A percentile compares a stretch with the other conserved stretches of the same genome.
Evolutionary conservation across 2,329 filamentous ascomycete genomes (phyloP).

Genomic region (Monascus ruber): DNA sequence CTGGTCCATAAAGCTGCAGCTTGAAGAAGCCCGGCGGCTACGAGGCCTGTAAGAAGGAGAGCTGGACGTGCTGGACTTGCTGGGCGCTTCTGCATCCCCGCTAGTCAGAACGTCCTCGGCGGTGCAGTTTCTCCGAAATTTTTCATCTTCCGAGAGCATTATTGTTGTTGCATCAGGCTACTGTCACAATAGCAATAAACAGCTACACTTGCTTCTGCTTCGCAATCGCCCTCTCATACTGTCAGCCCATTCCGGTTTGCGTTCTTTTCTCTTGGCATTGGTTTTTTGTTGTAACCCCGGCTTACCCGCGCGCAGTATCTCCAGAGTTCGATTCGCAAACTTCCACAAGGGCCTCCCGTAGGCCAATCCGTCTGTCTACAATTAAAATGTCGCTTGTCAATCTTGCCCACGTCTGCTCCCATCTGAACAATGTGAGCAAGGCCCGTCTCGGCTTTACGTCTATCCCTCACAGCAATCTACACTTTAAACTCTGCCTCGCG

Average conservation of each 20-base stretch:
- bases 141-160: slow-evolving; percentile 10
- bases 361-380: slow-evolving; percentile 9
- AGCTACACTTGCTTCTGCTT: too few species aligned
- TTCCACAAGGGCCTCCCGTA: slow-evolving; percentile 6
- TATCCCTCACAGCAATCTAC: slow-evolving; percentile 67
- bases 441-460: slow-evolving; percentile 79
- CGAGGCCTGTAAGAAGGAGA: slow-evolving; percentile 3
- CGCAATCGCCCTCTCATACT: too few species aligned
- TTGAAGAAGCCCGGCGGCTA: slow-evolving; percentile 11
- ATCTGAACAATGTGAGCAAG: slow-evolving; percentile 78
- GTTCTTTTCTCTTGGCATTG: too few species aligned
- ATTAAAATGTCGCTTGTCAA: slow-evolving; percentile 58
- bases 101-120: neutral
- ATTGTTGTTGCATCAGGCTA: too few species aligned
- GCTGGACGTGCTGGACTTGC: neutral
- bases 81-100: neutral
- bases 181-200: too few species aligned
- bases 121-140: slow-evolving; percentile 25
- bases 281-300: neutral
- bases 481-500: slow-evolving; percentile 62
- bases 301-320: neutral
- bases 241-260: too few species aligned
- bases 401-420: slow-evolving; percentile 72
- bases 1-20: slow-evolving; percentile 1
- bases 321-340: neutral